phyloP scores from a whole-genome alignment of 2,329 filamentous ascomycete species.

The Colletotrichum sp. region DNA sequence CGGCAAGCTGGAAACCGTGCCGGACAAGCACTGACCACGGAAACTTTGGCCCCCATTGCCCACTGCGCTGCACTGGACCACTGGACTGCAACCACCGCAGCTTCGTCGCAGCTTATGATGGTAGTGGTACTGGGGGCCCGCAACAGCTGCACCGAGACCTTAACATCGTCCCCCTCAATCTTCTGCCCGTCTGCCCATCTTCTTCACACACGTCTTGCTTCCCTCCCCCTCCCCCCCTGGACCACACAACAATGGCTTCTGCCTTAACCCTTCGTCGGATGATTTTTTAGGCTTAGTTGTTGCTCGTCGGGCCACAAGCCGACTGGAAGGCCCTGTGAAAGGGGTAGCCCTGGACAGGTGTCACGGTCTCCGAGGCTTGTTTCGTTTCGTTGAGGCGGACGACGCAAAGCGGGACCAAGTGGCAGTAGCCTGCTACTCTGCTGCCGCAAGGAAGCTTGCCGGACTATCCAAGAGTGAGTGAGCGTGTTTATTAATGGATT shows the following conservation, averaged over 20 bases:
- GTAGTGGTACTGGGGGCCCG: background rate
- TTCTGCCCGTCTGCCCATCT: background rate
- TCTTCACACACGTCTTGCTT: background rate
- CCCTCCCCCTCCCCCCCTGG: background rate
- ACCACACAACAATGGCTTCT: background rate
- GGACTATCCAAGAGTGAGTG: slow-evolving; percentile 10
- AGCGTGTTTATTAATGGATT: slow-evolving; percentile 12
- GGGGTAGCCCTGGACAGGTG: slow-evolving; percentile 16
- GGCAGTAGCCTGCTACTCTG: slow-evolving; percentile 8
- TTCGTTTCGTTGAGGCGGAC: slow-evolving; percentile 22
- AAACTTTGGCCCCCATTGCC: slow-evolving; percentile 4
- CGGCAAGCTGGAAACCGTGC: slow-evolving; percentile 14
- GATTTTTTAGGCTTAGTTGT: slow-evolving; percentile 4
- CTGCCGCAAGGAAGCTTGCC: slow-evolving; percentile 13
- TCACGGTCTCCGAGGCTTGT: slow-evolving; percentile 21
- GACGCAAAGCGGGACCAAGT: slow-evolving; percentile 17
- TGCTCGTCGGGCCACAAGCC: slow-evolving; percentile 11
- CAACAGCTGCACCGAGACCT: background rate
- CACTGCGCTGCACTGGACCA: background rate
- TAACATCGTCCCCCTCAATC: background rate
- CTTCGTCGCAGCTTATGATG: background rate
- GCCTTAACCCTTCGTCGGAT: slow-evolving; percentile 4
- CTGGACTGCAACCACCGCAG: background rate
- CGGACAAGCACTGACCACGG: slow-evolving; percentile 15
- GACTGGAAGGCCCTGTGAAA: slow-evolving; percentile 1